Evolutionary conservation across 192 early-diverging fungal species (phyloP).

Genomic region (Backusella liffmaniae): DNA sequence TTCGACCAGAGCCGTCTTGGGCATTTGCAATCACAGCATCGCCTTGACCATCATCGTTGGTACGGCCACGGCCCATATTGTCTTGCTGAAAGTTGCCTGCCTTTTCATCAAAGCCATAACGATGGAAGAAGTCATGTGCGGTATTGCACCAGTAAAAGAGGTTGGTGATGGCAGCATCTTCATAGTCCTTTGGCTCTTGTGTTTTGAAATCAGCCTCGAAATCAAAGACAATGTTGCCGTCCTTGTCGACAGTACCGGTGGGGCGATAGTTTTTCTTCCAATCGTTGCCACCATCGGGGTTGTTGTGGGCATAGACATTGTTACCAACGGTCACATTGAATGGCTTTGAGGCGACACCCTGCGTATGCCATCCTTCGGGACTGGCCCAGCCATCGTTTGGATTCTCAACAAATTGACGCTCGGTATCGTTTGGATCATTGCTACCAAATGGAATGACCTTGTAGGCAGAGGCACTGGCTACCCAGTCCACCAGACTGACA

Average conservation of each 20-base stretch:
- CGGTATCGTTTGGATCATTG: constrained; percentile 73
- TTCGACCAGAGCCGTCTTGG: constrained; percentile 87
- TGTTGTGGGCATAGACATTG: constrained; percentile 89
- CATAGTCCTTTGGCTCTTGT: constrained; percentile 63
- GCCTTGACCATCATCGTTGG: constrained; percentile 27
- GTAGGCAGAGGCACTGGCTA: constrained; percentile 66
- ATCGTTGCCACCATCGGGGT: constrained; percentile 64
- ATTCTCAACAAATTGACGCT: constrained; percentile 51
- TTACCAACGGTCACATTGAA: constrained; percentile 83
- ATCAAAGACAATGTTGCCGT: constrained; percentile 65
- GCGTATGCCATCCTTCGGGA: constrained; percentile 75
- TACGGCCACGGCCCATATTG: constrained; percentile 72
- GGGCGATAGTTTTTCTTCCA: constrained; percentile 83
- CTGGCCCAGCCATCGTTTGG: constrained; percentile 56
- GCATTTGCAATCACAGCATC: constrained; percentile 90
- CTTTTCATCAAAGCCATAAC: constrained; percentile 89
- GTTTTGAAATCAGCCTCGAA: constrained; percentile 62
- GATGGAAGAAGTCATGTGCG: constrained; percentile 85
- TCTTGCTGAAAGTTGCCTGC: constrained; percentile 93
- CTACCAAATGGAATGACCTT: constrained; percentile 77
- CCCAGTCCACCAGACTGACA: constrained; percentile 84
- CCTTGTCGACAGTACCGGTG: constrained; percentile 44
- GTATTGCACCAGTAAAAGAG: constrained; percentile 92
- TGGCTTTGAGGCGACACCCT: constrained; percentile 19
- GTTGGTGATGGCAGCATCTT: constrained; percentile 79